A percentile compares a stretch with the other conserved stretches of the same genome.
Evolutionary conservation across 75 land plant genomes (phyloP).

Genomic region (Ceratopteris richardii): DNA sequence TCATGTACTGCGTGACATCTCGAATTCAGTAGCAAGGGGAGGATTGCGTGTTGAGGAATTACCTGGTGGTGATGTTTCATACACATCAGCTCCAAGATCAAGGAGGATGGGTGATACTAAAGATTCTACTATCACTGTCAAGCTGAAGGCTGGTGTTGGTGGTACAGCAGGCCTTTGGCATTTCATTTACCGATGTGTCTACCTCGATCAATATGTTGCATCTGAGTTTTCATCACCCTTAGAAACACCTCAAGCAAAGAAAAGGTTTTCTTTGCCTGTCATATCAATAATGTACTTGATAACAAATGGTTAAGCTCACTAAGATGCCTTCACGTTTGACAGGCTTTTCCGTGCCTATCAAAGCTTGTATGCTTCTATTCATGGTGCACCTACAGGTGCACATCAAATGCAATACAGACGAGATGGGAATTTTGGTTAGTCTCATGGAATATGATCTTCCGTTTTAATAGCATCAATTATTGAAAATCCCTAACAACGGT

Average conservation of each 20-base stretch:
- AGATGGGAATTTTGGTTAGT: conserved; percentile 83
- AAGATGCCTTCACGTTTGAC: conserved; percentile 7
- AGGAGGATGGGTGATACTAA: not conserved
- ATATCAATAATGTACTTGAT: too few relatives aligned
- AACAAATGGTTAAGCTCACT: too few relatives aligned
- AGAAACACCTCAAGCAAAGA: conserved; percentile 49
- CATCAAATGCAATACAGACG: conserved; percentile 93
- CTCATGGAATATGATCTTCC: too few relatives aligned
- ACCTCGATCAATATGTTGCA: conserved; percentile 88
- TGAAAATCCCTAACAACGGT: too few relatives aligned
- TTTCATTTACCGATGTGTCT: conserved; percentile 84
- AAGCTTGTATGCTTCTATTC: conserved; percentile 79
- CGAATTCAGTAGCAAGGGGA: conserved; percentile 65
- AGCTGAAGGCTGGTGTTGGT: conserved; percentile 38
- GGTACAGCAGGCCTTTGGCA: conserved; percentile 98
- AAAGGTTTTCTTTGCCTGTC: conserved; percentile 58
- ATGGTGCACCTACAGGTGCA: conserved; percentile 51
- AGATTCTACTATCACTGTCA: not conserved
- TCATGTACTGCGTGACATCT: conserved; percentile 78
- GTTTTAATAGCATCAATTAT: too few relatives aligned
- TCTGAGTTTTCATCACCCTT: conserved; percentile 88
- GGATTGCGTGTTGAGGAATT: conserved; percentile 84
- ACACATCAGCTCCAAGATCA: conserved; percentile 10
- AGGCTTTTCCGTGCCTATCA: conserved; percentile 91
- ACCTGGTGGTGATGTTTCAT: conserved; percentile 38